A percentile compares a stretch with the other conserved stretches of the same genome.
Evolutionary conservation across 768 basidiomycete species (phyloP).

Genomic region (Suillus ampliporus): DNA sequence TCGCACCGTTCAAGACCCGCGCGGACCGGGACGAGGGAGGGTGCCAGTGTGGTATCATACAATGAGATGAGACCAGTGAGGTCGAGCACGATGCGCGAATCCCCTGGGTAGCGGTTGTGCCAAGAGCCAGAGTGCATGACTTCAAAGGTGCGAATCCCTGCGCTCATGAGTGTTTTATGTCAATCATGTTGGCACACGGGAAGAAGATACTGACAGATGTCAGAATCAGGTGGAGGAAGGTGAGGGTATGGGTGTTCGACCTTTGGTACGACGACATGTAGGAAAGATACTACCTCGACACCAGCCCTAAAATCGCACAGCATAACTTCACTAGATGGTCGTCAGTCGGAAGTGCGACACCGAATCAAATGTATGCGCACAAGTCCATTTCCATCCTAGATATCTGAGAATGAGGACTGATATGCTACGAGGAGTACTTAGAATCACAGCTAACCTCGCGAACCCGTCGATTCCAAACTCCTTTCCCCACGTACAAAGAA

Average conservation of each 20-base stretch:
- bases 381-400: constrained; percentile 57
- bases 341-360: background rate
- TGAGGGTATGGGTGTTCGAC: background rate
- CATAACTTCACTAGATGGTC: constrained; percentile 48
- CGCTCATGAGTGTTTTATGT: background rate
- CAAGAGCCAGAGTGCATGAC: constrained; percentile 24
- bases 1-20: constrained; percentile 24
- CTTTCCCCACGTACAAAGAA: constrained; percentile 41
- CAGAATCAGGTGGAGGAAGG: background rate
- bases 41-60: constrained; percentile 29
- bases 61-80: constrained; percentile 29
- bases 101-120: constrained; percentile 33
- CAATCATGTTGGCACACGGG: background rate
- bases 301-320: constrained; percentile 51
- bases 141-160: constrained; percentile 13
- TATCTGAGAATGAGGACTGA: background rate
- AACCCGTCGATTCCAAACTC: constrained; percentile 39
- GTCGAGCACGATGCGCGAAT: constrained; percentile 31
- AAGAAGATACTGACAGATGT: background rate
- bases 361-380: constrained; percentile 32
- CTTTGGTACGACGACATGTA: constrained; percentile 31
- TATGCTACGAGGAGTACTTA: background rate
- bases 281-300: constrained; percentile 46
- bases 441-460: constrained; percentile 25
- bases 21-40: constrained; percentile 22